Evolutionary conservation across 208 protist genomes (phyloP), one percentile per base, ranked within the genome.

Genomic region (Acanthamoeba lenticulata): DNA sequence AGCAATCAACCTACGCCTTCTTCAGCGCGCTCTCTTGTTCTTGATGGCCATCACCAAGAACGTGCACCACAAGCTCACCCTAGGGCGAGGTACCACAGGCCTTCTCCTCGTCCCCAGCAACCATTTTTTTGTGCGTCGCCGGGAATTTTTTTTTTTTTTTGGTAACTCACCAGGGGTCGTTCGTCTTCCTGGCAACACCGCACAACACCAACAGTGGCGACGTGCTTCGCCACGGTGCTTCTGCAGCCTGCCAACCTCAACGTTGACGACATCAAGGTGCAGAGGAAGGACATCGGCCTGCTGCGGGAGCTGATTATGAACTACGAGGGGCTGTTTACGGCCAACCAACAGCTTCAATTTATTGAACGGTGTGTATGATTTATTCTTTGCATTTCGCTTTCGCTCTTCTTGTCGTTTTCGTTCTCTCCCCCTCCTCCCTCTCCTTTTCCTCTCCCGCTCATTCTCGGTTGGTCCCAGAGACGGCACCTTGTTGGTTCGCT

Each of bases 401-500:
- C n/a, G n/a, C n/a, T n/a, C n/a, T 57, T 57, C 52, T 57, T 57
- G 15, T 57, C 52, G 52, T 21, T 21, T 57, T 57, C 52, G 27
- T 21, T 57, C 17, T 21, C 4, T 57, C 2, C 4, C 52, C 52
- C 2, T 57, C 52, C 1, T 57, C 52, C 27, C 52, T 57, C 17
- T 21, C 17, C 4, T 57, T 21, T 52, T 15, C 5, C 45, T 17
- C 69, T 79, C 69, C 9, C 69, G 24, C n/a, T 29, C 17, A 34
- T 79, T 29, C 24, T 79, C 24, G 15, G 24, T 89, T n/a, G 13
- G 45, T 29, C 2, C 19, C 38, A 91, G 40, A 29, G 57, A 91
- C n/a, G 85, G 85, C 24, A 91, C 62, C 49, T 29, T 91, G 52
- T 34, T 91, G 1, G 85, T 91, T 69, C 29, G 40, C 21, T 44